A percentile compares a stretch with the other conserved stretches of the same genome.
These are phyloP conservation scores for Nicotiana otophora DNA, from an alignment of 257 asterid species.

Conservation along the genomic window DNA sequence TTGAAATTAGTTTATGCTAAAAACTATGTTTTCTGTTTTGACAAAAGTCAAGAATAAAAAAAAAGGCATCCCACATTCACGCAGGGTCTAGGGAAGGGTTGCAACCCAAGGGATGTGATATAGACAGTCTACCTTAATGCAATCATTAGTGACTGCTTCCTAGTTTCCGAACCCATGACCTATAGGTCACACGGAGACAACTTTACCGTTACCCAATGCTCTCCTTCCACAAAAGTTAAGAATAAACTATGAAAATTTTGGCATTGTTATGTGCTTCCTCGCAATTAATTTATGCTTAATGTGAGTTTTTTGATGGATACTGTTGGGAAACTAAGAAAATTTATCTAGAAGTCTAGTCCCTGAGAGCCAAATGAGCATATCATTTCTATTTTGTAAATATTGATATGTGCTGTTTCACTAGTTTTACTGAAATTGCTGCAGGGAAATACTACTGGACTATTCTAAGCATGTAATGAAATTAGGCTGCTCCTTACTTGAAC, in stretches of 20 bases:
- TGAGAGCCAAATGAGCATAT: too few species aligned
- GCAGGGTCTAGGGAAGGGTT: too few species aligned
- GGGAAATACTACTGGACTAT: slow-evolving; percentile 53
- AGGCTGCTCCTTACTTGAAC: slow-evolving; percentile 35
- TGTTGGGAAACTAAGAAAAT: not conserved
- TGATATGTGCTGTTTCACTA: not conserved
- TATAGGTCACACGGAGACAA: too few species aligned
- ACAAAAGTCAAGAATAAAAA: not conserved
- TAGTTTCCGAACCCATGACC: rapidly evolving
- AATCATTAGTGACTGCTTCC: too few species aligned
- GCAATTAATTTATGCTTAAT: too few species aligned
- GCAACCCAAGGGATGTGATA: too few species aligned
- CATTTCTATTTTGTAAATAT: too few species aligned
- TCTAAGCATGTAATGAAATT: slow-evolving; percentile 36
- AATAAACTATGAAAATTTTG: not conserved
- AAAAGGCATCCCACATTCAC: too few species aligned
- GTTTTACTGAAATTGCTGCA: slow-evolving; percentile 14
- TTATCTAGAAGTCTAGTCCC: too few species aligned
- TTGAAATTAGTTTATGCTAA: too few species aligned
- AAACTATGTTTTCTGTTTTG: not conserved
- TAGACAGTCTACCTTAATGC: too few species aligned
- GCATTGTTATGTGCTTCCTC: not conserved
- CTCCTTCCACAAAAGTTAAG: not conserved
- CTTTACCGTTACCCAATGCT: too few species aligned
- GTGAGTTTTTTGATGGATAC: not conserved